Conservation (phyloP, 495 filamentous ascomycete species). For the Penicillium crystallinum region DNA sequence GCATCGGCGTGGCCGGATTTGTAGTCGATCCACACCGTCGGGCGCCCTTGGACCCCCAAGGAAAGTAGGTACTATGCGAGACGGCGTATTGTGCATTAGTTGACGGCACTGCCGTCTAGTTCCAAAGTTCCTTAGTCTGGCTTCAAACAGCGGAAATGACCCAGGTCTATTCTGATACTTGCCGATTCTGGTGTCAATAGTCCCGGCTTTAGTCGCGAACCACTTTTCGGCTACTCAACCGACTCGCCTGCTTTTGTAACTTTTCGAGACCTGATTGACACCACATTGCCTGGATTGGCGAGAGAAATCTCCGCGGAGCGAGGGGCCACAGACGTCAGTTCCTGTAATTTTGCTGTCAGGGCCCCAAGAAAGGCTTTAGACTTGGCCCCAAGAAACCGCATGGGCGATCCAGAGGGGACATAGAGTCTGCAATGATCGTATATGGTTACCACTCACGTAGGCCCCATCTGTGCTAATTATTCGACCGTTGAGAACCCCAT, state of each 20-base stretch:
- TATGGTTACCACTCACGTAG: conserved; percentile 3
- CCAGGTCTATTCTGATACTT: conserved; percentile 18
- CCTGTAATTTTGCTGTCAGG: conserved; percentile 8
- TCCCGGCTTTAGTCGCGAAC: conserved; percentile 11
- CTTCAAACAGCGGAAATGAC: conserved; percentile 14
- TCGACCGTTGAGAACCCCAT: neutral
- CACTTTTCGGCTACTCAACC: conserved; percentile 18
- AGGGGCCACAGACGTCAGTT: neutral
- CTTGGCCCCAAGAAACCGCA: neutral
- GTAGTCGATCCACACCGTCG: conserved; percentile 22
- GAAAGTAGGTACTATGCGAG: conserved; percentile 22
- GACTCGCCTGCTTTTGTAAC: conserved; percentile 16
- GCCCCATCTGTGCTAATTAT: neutral
- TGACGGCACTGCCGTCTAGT: conserved; percentile 16
- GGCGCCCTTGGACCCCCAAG: conserved; percentile 23
- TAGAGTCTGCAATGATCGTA: conserved; percentile 11
- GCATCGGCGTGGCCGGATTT: conserved; percentile 11
- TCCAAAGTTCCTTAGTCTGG: conserved; percentile 21
- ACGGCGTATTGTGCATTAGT: conserved; percentile 18
- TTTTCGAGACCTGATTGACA: conserved; percentile 8
- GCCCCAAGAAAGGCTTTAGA: neutral
- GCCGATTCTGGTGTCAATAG: conserved; percentile 7
- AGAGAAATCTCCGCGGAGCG: neutral
- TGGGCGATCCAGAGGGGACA: conserved; percentile 6
- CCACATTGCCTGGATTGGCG: conserved; percentile 2